phyloP scores from a whole-genome alignment of 768 basidiomycete genomes.

The Suillus occidentalis region DNA sequence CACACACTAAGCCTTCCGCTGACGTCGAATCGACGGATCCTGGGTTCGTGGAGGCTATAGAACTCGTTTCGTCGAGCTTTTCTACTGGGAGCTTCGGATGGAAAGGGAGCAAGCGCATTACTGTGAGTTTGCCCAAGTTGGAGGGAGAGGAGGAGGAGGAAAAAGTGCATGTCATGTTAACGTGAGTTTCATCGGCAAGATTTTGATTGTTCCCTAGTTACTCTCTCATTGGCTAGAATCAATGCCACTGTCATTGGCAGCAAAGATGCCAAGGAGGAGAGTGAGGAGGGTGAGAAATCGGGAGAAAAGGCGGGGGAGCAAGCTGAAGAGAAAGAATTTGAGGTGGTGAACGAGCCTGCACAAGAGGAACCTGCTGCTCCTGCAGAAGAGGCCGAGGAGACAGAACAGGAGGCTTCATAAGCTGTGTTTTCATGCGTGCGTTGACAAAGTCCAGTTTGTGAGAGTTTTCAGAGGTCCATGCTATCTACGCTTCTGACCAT shows the following conservation, averaged over 20 bases:
- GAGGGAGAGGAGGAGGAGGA: conserved; percentile 53
- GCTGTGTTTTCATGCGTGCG: conserved; percentile 4
- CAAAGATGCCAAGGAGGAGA: conserved; percentile 50
- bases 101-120: conserved; percentile 73
- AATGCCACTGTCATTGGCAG: conserved; percentile 78
- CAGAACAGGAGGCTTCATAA: conserved; percentile 10
- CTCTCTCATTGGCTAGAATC: conserved; percentile 44
- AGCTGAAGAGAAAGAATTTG: conserved; percentile 26
- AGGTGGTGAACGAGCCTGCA: conserved; percentile 22
- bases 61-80: conserved; percentile 61
- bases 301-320: conserved; percentile 23
- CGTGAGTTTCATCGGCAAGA: conserved; percentile 46
- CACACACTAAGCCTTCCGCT: conserved; percentile 58
- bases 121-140: conserved; percentile 57
- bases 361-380: conserved; percentile 19
- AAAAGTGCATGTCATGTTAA: conserved; percentile 72
- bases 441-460: not conserved
- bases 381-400: conserved; percentile 12
- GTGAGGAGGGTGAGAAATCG: conserved; percentile 31
- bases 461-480: not conserved
- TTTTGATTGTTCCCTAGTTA: not conserved
- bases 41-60: conserved; percentile 58
- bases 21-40: conserved; percentile 46
- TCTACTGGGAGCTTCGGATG: conserved; percentile 81
- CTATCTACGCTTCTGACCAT: not conserved